Evolutionary conservation across 2,329 filamentous ascomycete genomes (phyloP).

Genomic region (Colletotrichum coccodes): DNA sequence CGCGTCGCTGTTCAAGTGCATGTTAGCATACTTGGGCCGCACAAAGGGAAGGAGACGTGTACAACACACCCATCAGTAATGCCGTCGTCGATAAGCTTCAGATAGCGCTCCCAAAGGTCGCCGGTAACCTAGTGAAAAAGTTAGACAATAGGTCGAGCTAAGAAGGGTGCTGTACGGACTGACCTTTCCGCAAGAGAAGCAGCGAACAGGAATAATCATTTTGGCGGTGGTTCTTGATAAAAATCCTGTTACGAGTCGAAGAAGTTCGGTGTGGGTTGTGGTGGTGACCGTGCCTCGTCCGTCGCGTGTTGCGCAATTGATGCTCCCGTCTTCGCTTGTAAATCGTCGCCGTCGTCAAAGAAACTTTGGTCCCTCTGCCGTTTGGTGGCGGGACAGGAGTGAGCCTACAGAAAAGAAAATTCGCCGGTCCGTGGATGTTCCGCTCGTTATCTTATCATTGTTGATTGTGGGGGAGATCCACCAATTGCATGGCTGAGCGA

Average conservation of each 20-base stretch:
- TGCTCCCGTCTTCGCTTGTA: background rate
- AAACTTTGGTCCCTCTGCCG: slow-evolving; percentile 8
- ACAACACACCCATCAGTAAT: slow-evolving; percentile 76
- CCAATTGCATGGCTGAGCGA: slow-evolving; percentile 31
- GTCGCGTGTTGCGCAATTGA: background rate
- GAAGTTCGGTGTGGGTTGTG: background rate
- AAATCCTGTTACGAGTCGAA: background rate
- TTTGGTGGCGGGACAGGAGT: background rate
- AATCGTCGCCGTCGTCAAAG: slow-evolving; percentile 19
- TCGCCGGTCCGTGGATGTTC: slow-evolving; percentile 27
- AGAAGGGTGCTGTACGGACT: slow-evolving; percentile 33
- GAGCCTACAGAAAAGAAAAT: slow-evolving; percentile 23
- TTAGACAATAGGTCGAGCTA: slow-evolving; percentile 39
- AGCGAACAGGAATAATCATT: slow-evolving; percentile 99
- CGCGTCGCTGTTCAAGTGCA: slow-evolving; percentile 75
- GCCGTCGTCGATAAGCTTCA: slow-evolving; percentile 85
- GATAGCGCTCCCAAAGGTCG: slow-evolving; percentile 96
- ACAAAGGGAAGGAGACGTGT: background rate
- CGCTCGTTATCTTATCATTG: slow-evolving; percentile 33
- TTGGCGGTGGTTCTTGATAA: slow-evolving; percentile 46
- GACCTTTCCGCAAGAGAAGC: slow-evolving; percentile 99
- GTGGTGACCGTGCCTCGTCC: background rate
- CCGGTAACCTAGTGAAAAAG: slow-evolving; percentile 79
- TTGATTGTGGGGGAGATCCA: slow-evolving; percentile 14
- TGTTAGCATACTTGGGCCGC: background rate